Evolutionary conservation across 495 filamentous ascomycete species (phyloP), one percentile per base, ranked within the genome.

Genomic region (Ramalina peruviana): DNA sequence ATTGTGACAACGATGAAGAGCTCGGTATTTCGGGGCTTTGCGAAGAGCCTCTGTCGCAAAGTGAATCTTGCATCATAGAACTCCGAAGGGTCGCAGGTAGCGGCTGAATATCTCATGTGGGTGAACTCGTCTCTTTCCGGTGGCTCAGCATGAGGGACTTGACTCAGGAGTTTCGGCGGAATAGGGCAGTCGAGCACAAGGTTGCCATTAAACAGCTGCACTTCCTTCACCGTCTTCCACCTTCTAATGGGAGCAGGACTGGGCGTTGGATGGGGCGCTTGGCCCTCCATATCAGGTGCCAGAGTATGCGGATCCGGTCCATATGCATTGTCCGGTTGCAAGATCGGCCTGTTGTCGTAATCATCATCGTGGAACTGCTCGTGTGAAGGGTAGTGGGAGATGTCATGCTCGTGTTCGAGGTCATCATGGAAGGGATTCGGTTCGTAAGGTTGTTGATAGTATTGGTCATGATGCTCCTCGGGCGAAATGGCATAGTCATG

Each of bases 191-290:
- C 93, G 2, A 97, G 79, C 25, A 99, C 92, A 57, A 99, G 76
- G 65, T 99, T 97, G 40, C 93, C 93, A 55, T 92, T 84, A 74
- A 94, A 97, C 37, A 99, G 67, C 57, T 93, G 86, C 25, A 97
- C 89, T 72, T 96, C 88, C 64, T 97, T 99, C 17, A 97, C 90
- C 4, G 93, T 97, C 71, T 97, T 97, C 87, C 87, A 96, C 62
- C 93, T 78, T 60, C 84, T 80, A 57, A 97, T 81, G 11, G 79
- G 68, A n/a, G 70, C 78, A n/a, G 79, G 75, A 39, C 72, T 78
- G 6, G 78, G 76, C 1, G 76, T 75, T 20, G 72, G 73, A 37
- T 60, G 54, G 40, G 61, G 67, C 10, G 42, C 15, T 52, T 49
- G 36, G 43, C 72, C 66, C 47, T 70, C 66, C 30, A 65, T 76